A percentile compares a stretch with the other conserved stretches of the same genome.
phyloP scores from a whole-genome alignment of 345 rosid species.

The Camelina laxa region DNA sequence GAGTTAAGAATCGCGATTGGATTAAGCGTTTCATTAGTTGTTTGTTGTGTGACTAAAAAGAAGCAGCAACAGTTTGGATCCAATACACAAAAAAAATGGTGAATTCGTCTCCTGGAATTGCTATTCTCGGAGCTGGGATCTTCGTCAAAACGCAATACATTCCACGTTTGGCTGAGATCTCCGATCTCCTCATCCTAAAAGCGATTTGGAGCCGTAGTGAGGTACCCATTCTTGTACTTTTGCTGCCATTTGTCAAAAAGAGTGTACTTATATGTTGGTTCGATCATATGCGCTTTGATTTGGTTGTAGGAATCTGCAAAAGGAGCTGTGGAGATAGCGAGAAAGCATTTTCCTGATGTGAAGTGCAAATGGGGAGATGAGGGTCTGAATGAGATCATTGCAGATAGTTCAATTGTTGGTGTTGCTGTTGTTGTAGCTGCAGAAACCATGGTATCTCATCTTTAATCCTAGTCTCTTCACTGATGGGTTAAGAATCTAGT shows the following conservation, averaged over 20 bases:
- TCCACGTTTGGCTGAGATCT: slow-evolving; percentile 84
- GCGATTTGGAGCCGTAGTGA: slow-evolving; percentile 91
- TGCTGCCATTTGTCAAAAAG: neutral
- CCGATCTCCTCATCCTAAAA: slow-evolving; percentile 66
- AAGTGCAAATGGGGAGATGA: slow-evolving; percentile 87
- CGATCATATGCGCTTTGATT: slow-evolving; percentile 22
- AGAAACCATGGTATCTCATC: slow-evolving; percentile 66
- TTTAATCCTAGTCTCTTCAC: neutral
- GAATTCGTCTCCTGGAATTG: slow-evolving; percentile 57
- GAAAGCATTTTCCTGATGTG: slow-evolving; percentile 75
- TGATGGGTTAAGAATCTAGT: neutral
- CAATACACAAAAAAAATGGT: slow-evolving; percentile 49
- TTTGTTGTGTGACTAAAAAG: neutral
- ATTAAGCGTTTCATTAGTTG: neutral
- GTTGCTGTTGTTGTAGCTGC: slow-evolving; percentile 98
- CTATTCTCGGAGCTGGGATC: slow-evolving; percentile 91
- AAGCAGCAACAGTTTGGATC: slow-evolving; percentile 26
- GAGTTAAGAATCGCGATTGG: slow-evolving; percentile 6
- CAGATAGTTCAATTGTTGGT: slow-evolving; percentile 66
- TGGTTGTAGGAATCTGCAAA: slow-evolving; percentile 72
- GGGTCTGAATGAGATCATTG: slow-evolving; percentile 72
- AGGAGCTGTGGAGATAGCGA: slow-evolving; percentile 77
- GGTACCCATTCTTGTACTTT: slow-evolving; percentile 45
- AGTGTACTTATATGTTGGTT: neutral
- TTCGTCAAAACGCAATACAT: slow-evolving; percentile 88